Conservation (phyloP, 148 eudicot species). For the Beta vulgaris region DNA sequence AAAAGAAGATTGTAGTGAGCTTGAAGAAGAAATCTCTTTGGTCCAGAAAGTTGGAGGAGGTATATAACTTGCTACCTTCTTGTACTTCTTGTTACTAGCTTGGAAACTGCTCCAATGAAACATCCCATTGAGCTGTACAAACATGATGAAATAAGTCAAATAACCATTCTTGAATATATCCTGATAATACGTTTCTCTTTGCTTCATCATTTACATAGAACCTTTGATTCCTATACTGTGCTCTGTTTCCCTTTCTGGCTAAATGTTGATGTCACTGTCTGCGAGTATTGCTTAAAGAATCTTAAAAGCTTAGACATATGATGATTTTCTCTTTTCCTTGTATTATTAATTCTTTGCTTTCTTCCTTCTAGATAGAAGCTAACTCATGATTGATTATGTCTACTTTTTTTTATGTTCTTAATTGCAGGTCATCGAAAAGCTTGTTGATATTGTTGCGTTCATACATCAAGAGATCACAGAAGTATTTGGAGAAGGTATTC, state of each 20-base stretch:
- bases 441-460: constrained; percentile 81
- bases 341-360: background rate
- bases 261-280: background rate
- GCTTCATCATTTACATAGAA: background rate
- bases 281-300: background rate
- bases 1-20: constrained; percentile 70
- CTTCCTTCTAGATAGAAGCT: background rate
- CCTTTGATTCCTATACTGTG: background rate
- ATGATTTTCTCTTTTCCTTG: background rate
- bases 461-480: constrained; percentile 75
- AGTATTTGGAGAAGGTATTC: constrained; percentile 75
- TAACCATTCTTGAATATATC: background rate
- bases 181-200: background rate
- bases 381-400: background rate
- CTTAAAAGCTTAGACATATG: background rate
- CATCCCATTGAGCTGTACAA: background rate
- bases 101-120: background rate
- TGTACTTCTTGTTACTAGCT: background rate
- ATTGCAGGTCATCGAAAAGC: constrained; percentile 85
- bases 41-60: constrained; percentile 90
- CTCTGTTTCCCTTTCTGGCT: background rate
- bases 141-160: background rate
- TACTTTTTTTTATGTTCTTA: background rate
- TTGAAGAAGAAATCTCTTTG: constrained; percentile 93
- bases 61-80: constrained; percentile 23